phyloP scores from a whole-genome alignment of 352 stramenopile genomes.

The Phytophthora cactorum region DNA sequence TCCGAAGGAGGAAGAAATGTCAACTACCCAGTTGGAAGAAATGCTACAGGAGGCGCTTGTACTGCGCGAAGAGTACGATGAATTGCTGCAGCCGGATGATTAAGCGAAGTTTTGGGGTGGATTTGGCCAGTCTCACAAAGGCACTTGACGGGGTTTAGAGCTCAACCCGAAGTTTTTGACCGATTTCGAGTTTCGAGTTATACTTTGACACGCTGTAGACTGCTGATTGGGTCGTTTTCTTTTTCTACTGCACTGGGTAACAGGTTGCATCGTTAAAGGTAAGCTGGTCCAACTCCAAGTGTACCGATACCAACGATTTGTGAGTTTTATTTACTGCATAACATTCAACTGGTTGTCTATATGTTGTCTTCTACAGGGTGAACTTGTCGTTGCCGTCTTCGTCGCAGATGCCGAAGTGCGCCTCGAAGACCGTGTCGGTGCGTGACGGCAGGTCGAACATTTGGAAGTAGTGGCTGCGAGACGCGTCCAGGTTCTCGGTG shows the following conservation, averaged over 20 bases:
- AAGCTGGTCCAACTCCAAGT: neutral
- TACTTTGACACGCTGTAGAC: neutral
- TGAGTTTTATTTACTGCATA: no score
- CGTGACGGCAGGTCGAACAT: conserved; percentile 63
- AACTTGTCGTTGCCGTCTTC: conserved; percentile 46
- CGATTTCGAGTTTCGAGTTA: neutral
- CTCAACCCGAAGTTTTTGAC: conserved; percentile 15
- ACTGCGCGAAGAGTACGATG: conserved; percentile 72
- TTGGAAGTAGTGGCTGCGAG: conserved; percentile 63
- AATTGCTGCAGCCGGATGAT: conserved; percentile 60
- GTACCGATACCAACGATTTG: conserved; percentile 1
- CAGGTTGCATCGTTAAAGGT: neutral
- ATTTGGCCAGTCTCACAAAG: neutral
- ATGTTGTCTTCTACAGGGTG: conserved; percentile 26
- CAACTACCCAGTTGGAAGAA: conserved; percentile 54
- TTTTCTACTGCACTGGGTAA: neutral
- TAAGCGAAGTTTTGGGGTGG: neutral
- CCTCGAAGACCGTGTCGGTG: conserved; percentile 51
- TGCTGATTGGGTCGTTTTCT: neutral
- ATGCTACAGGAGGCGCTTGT: conserved; percentile 80
- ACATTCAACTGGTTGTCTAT: neutral
- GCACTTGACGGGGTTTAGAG: conserved; percentile 14
- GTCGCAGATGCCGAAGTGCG: conserved; percentile 55
- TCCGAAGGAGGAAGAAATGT: conserved; percentile 46
- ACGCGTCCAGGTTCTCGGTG: conserved; percentile 41